phyloP scores from a whole-genome alignment of 805 yeast species.

The Starmerella cellae region DNA sequence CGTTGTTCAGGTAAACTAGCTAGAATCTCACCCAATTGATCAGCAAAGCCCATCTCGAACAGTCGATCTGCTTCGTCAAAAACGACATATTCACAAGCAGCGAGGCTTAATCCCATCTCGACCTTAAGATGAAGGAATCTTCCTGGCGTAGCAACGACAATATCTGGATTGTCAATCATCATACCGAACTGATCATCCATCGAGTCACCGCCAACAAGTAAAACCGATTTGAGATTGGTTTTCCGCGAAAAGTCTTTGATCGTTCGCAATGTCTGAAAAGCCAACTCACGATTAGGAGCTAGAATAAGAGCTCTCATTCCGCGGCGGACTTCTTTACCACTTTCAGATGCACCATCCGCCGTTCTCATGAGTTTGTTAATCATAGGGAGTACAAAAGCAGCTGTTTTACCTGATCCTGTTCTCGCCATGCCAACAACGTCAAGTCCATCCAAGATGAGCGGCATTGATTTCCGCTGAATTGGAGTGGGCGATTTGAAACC shows the following conservation, averaged over 20 bases:
- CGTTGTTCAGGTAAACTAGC: slow-evolving; percentile 70
- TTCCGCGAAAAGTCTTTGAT: slow-evolving; percentile 79
- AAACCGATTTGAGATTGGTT: slow-evolving; percentile 64
- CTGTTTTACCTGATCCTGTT: slow-evolving; percentile 98
- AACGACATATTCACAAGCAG: slow-evolving; percentile 74
- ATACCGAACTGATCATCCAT: slow-evolving; percentile 87
- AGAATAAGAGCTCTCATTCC: slow-evolving; percentile 82
- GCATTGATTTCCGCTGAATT: slow-evolving; percentile 90
- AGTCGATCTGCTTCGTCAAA: slow-evolving; percentile 96
- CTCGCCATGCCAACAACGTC: slow-evolving; percentile 99
- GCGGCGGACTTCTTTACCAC: slow-evolving; percentile 28
- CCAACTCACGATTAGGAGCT: slow-evolving; percentile 94
- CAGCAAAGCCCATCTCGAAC: slow-evolving; percentile 92
- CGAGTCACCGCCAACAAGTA: slow-evolving; percentile 97
- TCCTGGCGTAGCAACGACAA: slow-evolving; percentile 94
- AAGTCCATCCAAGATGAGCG: slow-evolving; percentile 68
- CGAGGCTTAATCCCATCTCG: slow-evolving; percentile 82
- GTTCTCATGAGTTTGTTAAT: slow-evolving; percentile 36
- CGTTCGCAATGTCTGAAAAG: slow-evolving; percentile 79
- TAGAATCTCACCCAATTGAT: slow-evolving; percentile 77
- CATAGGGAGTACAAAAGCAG: slow-evolving; percentile 86
- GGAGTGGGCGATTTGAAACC: slow-evolving; percentile 97
- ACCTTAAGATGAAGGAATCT: slow-evolving; percentile 89
- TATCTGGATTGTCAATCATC: slow-evolving; percentile 91
- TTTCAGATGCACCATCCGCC: neutral